Evolutionary conservation across 768 basidiomycete genomes (phyloP).

Genomic region (Suillus clintonianus): DNA sequence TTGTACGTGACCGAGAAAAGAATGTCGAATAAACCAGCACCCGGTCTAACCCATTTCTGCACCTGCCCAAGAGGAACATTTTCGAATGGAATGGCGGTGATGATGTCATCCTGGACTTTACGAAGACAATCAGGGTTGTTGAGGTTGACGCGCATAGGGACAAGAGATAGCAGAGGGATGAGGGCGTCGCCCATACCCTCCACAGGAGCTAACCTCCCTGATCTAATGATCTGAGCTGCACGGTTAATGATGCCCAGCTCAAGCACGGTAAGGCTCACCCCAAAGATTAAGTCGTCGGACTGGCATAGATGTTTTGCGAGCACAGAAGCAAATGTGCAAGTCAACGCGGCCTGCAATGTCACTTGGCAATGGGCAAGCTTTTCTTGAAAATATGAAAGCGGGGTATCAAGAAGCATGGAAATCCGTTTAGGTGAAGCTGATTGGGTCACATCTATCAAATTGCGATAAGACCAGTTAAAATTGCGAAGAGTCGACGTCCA

Average conservation of each 20-base stretch:
- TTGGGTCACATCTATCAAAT: conserved; percentile 3
- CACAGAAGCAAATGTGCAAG: conserved; percentile 29
- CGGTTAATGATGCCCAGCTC: not conserved
- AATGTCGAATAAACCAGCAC: conserved; percentile 27
- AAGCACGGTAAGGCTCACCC: conserved; percentile 23
- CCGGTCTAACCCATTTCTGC: conserved; percentile 31
- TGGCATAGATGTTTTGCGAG: conserved; percentile 23
- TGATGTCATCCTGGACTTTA: conserved; percentile 27
- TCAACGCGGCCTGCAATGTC: conserved; percentile 34
- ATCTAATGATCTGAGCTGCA: conserved; percentile 29
- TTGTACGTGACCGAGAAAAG: conserved; percentile 32
- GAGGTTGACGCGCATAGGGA: conserved; percentile 28
- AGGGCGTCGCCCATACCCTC: conserved; percentile 23
- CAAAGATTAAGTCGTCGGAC: conserved; percentile 31
- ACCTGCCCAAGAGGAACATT: conserved; percentile 31
- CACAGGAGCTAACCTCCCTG: conserved; percentile 29
- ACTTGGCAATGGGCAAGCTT: conserved; percentile 24
- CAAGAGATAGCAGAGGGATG: conserved; percentile 28
- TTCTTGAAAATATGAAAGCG: conserved; percentile 21
- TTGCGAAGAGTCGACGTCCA: conserved; percentile 23
- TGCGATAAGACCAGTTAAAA: conserved; percentile 20
- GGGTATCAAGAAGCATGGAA: conserved; percentile 10
- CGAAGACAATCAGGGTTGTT: conserved; percentile 16
- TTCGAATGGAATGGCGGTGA: conserved; percentile 28
- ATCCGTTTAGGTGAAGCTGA: conserved; percentile 13